Conservation (phyloP, 805 yeast species). For the Candida methanosorbosa region DNA sequence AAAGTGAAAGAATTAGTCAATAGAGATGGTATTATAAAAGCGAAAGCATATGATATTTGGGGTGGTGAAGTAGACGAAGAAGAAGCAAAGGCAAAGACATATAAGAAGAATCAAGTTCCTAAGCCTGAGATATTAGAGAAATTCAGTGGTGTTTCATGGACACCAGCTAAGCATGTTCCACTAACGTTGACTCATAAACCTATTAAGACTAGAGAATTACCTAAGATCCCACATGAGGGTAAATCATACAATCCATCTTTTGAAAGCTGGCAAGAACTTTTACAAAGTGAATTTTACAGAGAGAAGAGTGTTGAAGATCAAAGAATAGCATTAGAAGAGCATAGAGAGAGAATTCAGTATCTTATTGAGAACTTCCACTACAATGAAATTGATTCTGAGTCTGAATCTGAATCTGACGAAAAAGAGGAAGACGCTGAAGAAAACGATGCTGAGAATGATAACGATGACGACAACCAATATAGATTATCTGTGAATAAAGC, state of each 20-base stretch:
- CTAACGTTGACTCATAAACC: constrained; percentile 45
- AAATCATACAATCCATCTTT: constrained; percentile 88
- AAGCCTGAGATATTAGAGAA: constrained; percentile 31
- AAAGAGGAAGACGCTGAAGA: constrained; percentile 28
- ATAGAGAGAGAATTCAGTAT: constrained; percentile 53
- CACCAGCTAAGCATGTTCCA: constrained; percentile 47
- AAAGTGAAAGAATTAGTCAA: constrained; percentile 44
- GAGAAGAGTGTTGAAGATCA: constrained; percentile 64
- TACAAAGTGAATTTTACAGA: constrained; percentile 53
- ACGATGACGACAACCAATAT: constrained; percentile 22
- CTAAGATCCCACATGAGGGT: constrained; percentile 66
- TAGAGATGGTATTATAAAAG: constrained; percentile 53
- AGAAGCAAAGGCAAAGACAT: constrained; percentile 9
- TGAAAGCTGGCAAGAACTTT: constrained; percentile 71
- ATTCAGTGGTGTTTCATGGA: constrained; percentile 30
- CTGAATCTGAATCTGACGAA: constrained; percentile 21
- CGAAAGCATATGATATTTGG: constrained; percentile 64
- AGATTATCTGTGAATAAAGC: constrained; percentile 66
- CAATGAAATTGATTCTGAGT: constrained; percentile 34
- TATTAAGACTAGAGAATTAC: constrained; percentile 41
- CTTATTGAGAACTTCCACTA: constrained; percentile 57
- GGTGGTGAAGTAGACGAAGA: constrained; percentile 25
- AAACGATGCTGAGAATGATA: constrained; percentile 26
- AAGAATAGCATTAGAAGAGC: constrained; percentile 51
- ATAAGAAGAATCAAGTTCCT: constrained; percentile 22